phyloP scores from a whole-genome alignment of 768 basidiomycete genomes.

The Kondoa subrosea region DNA sequence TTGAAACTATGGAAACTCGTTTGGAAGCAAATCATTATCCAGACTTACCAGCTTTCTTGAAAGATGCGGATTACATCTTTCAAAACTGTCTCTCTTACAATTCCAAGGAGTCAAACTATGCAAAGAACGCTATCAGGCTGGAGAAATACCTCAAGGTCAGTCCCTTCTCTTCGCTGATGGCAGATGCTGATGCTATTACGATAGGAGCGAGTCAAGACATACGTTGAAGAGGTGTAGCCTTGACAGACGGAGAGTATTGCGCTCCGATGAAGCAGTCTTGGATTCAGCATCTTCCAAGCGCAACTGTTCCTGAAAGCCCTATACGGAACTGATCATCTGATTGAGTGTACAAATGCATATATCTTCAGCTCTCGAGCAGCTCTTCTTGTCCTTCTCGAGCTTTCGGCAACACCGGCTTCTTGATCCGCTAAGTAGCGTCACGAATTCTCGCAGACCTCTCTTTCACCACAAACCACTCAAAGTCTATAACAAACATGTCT shows the following conservation, averaged over 20 bases:
- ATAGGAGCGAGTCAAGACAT: background rate
- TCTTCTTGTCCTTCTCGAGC: too few species aligned
- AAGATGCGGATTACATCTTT: slow-evolving; percentile 69
- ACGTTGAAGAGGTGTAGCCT: background rate
- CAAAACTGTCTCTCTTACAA: slow-evolving; percentile 85
- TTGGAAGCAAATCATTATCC: slow-evolving; percentile 65
- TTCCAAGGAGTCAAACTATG: slow-evolving; percentile 23
- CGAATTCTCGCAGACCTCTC: too few species aligned
- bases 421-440: too few species aligned
- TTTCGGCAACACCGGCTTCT: too few species aligned
- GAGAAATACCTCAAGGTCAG: background rate
- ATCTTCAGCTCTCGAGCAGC: too few species aligned
- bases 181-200: background rate
- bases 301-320: too few species aligned
- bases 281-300: background rate
- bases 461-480: too few species aligned
- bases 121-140: slow-evolving; percentile 5
- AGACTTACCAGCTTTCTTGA: slow-evolving; percentile 41
- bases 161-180: background rate
- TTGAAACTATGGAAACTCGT: slow-evolving; percentile 77
- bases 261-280: background rate
- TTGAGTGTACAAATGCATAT: too few species aligned
- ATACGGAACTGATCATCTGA: too few species aligned
- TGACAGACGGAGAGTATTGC: background rate
- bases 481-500: too few species aligned